Evolutionary conservation across 495 filamentous ascomycete species (phyloP).

Genomic region (Trichoderma erinaceum): DNA sequence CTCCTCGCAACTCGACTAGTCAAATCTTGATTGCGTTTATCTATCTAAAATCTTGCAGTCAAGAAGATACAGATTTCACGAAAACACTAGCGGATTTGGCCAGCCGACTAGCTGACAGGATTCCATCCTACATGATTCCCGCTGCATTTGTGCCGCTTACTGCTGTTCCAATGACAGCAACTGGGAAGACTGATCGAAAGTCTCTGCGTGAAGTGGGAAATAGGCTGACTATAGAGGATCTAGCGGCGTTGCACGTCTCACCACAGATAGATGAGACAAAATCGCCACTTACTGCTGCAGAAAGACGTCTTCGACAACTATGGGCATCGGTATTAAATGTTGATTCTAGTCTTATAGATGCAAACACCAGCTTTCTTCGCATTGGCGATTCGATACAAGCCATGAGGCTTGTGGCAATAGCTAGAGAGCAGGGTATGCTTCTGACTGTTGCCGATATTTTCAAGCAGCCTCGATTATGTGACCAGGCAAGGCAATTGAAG

Average conservation of each 20-base stretch:
- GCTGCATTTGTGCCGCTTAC: neutral
- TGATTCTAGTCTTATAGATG: neutral
- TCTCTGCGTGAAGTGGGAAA: neutral
- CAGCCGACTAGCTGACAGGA: neutral
- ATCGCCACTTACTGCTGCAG: no score
- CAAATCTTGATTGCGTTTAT: no score
- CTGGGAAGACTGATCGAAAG: neutral
- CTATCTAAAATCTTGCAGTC: no score
- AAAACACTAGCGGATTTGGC: neutral
- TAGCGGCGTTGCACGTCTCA: neutral
- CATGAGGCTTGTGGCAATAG: conserved; percentile 22
- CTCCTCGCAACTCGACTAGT: no score
- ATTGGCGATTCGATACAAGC: conserved; percentile 36
- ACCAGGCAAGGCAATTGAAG: no score
- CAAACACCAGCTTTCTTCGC: conserved; percentile 29
- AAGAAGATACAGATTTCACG: neutral
- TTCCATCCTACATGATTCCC: neutral
- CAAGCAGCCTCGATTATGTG: neutral
- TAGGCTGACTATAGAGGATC: neutral
- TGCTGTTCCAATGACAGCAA: neutral
- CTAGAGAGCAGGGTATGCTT: neutral
- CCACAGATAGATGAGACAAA: neutral
- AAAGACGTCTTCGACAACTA: neutral
- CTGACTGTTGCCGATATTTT: neutral
- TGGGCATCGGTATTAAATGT: conserved; percentile 11